phyloP scores from a whole-genome alignment of 2,329 filamentous ascomycete species.

The Hymenoscyphus occultus region DNA sequence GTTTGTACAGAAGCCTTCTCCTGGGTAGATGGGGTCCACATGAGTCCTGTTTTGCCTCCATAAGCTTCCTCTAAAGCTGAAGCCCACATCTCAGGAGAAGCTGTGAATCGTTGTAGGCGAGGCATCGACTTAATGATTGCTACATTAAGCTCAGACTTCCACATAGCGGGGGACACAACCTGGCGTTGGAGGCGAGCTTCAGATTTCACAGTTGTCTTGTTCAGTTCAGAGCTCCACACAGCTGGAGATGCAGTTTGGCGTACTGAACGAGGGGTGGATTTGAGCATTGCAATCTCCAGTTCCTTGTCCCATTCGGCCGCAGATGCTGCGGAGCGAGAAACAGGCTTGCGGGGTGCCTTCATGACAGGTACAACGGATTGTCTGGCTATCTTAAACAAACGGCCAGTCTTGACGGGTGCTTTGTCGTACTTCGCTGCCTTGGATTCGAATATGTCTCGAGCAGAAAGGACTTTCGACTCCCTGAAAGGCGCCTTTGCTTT shows the following conservation, averaged over 20 bases:
- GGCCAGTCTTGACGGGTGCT: constrained; percentile 19
- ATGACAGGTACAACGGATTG: constrained; percentile 6
- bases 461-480: constrained; percentile 30
- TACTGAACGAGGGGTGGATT: constrained; percentile 10
- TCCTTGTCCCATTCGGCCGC: constrained; percentile 29
- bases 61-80: constrained; percentile 25
- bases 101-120: constrained; percentile 19
- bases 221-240: constrained; percentile 27
- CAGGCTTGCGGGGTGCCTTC: constrained; percentile 11
- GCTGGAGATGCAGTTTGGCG: constrained; percentile 13
- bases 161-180: constrained; percentile 17
- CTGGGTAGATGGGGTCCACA: background rate
- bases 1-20: background rate
- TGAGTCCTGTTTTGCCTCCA: background rate
- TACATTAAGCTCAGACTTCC: constrained; percentile 24
- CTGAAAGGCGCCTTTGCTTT: constrained; percentile 22
- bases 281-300: constrained; percentile 27
- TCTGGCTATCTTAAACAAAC: constrained; percentile 8
- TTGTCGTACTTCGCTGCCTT: constrained; percentile 19
- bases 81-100: constrained; percentile 20
- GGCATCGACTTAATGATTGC: constrained; percentile 17
- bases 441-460: constrained; percentile 28
- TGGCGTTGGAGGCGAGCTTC: constrained; percentile 18
- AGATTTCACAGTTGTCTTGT: constrained; percentile 16
- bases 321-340: constrained; percentile 9